phyloP scores from a whole-genome alignment of 805 yeast species.

The Diddensiella caesifluorescens region DNA sequence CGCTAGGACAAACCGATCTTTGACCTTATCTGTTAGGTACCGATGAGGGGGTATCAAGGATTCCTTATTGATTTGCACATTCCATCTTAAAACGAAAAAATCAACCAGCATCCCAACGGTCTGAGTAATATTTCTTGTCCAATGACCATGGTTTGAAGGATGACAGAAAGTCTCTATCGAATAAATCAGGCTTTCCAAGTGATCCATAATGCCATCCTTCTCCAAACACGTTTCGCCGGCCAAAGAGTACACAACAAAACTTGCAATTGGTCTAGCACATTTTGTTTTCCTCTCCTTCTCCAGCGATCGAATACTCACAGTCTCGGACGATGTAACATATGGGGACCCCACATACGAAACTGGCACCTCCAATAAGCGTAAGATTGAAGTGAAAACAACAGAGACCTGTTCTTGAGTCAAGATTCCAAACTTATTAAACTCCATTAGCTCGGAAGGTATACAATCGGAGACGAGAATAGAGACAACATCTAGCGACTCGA shows the following conservation, averaged over 20 bases:
- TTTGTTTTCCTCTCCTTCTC: slow-evolving; percentile 21
- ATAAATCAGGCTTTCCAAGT: slow-evolving; percentile 51
- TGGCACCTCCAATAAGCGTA: slow-evolving; percentile 42
- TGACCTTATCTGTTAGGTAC: slow-evolving; percentile 21
- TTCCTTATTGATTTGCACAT: slow-evolving; percentile 31
- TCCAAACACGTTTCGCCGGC: slow-evolving; percentile 40
- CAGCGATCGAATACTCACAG: slow-evolving; percentile 18
- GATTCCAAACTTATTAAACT: slow-evolving; percentile 54
- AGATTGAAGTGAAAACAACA: slow-evolving; percentile 46
- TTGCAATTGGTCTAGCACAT: slow-evolving; percentile 37
- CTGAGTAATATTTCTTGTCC: slow-evolving; percentile 69
- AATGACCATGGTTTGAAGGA: slow-evolving; percentile 89
- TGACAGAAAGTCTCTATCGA: slow-evolving; percentile 78
- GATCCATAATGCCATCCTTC: slow-evolving; percentile 44
- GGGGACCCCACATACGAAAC: slow-evolving; percentile 43
- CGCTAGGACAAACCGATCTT: slow-evolving; percentile 43
- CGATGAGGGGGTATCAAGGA: slow-evolving; percentile 26
- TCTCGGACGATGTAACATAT: slow-evolving; percentile 25
- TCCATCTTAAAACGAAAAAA: slow-evolving; percentile 33
- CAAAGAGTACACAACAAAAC: slow-evolving; percentile 59
- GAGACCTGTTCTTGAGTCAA: slow-evolving; percentile 58
- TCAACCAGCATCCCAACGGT: slow-evolving; percentile 54
- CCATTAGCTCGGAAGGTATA: slow-evolving; percentile 29
- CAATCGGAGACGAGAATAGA: slow-evolving; percentile 49
- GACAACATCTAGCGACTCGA: slow-evolving; percentile 58